Evolutionary conservation across 2,329 filamentous ascomycete genomes (phyloP), one percentile per base, ranked within the genome.

Genomic region (Fusarium tricinctum): DNA sequence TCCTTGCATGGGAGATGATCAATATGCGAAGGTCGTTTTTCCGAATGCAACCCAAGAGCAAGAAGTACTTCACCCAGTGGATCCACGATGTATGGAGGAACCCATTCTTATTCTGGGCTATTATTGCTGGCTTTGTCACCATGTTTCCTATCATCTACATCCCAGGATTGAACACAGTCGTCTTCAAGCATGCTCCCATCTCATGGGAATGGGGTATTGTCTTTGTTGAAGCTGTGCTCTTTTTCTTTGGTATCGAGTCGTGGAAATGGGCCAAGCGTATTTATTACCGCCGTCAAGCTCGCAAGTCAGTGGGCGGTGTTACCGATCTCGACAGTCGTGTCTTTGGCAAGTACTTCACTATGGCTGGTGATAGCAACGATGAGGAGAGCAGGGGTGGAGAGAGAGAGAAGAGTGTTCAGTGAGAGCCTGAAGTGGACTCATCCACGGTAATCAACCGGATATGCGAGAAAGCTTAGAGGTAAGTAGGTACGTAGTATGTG

Each of bases 1-100:
- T 93, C 81, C 84, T 92, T 12, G 91, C 91, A 0, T 93, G 91
- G 91, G 90, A 93, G 73, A 90, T 92, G 85, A 82, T 92, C 62
- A 84, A 91, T 66, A 85, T 91, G 81, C 87, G 91, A 26, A 86
- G 89, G 49, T 89, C 86, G 7, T 91, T 93, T 80, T 93, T 93
- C 84, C 84, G 86, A 71, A 91, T 92, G 88, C 85, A 91, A 70
- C 88, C 90, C 7, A 82, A 82, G 54, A 87, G 85, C 52, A 87
- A 86, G 69, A 81, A 78, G 45, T 87, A 88, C 73, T 86, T 89
- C 64, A 89, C 87, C 0, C 87, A 91, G 69, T 92, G 89, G 89
- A 84, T 89, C 61, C 68, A 83, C 50, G 88, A 91, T 63, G 83
- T 91, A 26, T 91, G 89, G 89, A 81, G 87, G 59, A 93, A 93